Evolutionary conservation across 345 rosid species (phyloP), one percentile per base, ranked within the genome.

Genomic region (Eucalyptus sp.): DNA sequence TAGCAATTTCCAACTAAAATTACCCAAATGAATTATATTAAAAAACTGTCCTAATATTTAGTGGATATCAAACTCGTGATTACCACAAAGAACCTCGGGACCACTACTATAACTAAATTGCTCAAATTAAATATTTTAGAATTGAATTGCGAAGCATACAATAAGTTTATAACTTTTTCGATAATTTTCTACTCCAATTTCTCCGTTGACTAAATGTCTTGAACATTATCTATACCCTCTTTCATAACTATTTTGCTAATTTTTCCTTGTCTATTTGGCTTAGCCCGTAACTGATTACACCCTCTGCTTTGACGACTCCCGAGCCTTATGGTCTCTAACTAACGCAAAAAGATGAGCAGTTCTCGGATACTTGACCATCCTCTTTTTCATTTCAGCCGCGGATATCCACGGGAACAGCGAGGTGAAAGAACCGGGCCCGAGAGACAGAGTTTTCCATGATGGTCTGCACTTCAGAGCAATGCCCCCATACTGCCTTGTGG

Each of bases 381-480:
- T 94, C 3, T 92, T 92, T 91, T 96, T 97, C 11, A 93, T 83
- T 51, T 94, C 94, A 37, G 58, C 88, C n/a, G 96, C 95, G 50
- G 95, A 97, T 17, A 87, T 90, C 99, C 98, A 97, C 2, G 96
- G 96, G 84, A 48, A 76, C 24, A 94, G 17, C 18, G 94, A 90
- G 51, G 97, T 95, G 41, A 86, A 94, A 5, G 93, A 86, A 60
- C 94, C 94, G 33, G 98, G 98, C 51, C 96, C 99, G 7, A 94
- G 37, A 11, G 94, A 92, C 1, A 95, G 92, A 50, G 95, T 22
- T 81, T 92, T 97, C 95, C 50, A 95, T 90, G 15, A 96, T 94
- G 48, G 95, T 94, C 18, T 50, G 58, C 43, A 93, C 90, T 25
- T 86, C 89, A 7, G 95, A 92, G 56, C n/a, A 31, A 43, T 94